A percentile compares a stretch with the other conserved stretches of the same genome.
These are phyloP conservation scores for Zanthoxylum bungeanum DNA, from an alignment of 345 rosid genomes.

Conservation along the genomic window DNA sequence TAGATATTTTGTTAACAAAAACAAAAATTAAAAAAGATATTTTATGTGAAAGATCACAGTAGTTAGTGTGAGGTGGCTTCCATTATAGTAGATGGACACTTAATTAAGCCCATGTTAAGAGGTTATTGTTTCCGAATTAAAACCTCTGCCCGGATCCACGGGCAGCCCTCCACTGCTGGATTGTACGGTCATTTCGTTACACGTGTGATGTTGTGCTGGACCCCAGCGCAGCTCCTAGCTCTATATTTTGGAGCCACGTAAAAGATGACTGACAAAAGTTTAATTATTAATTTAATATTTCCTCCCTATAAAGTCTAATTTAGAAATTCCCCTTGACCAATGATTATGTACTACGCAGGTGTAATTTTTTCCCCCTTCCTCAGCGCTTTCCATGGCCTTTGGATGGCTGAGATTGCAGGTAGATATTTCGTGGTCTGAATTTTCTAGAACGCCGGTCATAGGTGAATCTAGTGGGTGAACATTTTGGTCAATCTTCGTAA, in stretches of 20 bases:
- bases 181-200: constrained; percentile 13
- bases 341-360: not conserved
- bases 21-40: not conserved
- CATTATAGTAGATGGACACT: not conserved
- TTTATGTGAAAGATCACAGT: not conserved
- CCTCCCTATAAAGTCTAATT: too few species aligned
- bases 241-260: constrained; percentile 15
- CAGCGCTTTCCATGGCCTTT: not conserved
- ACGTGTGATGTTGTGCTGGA: constrained; percentile 31
- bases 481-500: not conserved
- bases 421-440: not conserved
- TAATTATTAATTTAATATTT: not conserved
- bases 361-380: not conserved
- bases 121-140: constrained; percentile 31
- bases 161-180: constrained; percentile 19
- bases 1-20: too few species aligned
- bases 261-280: not conserved
- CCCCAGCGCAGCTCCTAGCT: constrained; percentile 7
- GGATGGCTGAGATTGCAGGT: not conserved
- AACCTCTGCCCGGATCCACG: constrained; percentile 26
- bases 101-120: constrained; percentile 25
- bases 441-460: not conserved
- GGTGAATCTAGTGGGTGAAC: not conserved
- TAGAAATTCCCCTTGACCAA: too few species aligned
- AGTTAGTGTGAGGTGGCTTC: not conserved